A percentile compares a stretch with the other conserved stretches of the same genome.
These are phyloP conservation scores for Articulospora tetracladia DNA, from an alignment of 495 filamentous ascomycete genomes.

Conservation along the genomic window DNA sequence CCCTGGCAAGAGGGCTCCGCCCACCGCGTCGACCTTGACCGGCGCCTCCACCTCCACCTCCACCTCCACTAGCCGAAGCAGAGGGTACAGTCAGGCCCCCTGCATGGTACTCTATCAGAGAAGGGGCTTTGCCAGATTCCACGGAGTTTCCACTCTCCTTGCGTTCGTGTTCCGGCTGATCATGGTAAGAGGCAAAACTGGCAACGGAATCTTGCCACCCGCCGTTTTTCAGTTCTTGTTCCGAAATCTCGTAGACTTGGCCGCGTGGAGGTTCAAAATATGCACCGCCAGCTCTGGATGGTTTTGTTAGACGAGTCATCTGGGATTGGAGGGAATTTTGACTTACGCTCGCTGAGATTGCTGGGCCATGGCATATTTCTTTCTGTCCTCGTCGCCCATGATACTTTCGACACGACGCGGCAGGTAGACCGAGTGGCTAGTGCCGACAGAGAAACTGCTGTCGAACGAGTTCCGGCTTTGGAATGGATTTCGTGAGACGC, in stretches of 20 bases:
- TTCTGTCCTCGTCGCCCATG: slow-evolving; percentile 73
- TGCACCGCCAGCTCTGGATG: slow-evolving; percentile 37
- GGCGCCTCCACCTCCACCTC: slow-evolving; percentile 12
- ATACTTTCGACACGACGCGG: slow-evolving; percentile 79
- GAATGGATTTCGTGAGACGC: slow-evolving; percentile 40
- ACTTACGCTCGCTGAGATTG: slow-evolving; percentile 45
- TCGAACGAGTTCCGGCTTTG: slow-evolving; percentile 68
- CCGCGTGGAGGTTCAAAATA: slow-evolving; percentile 45
- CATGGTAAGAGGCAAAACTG: slow-evolving; percentile 22
- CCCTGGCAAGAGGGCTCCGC: slow-evolving; percentile 16
- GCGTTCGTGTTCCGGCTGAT: slow-evolving; percentile 10
- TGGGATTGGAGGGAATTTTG: neutral
- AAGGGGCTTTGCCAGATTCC: neutral
- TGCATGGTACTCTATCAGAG: neutral
- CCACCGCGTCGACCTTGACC: slow-evolving; percentile 13
- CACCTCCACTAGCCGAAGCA: neutral
- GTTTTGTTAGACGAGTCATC: neutral
- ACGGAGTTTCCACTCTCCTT: slow-evolving; percentile 10
- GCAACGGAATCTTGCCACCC: slow-evolving; percentile 43
- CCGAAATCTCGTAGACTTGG: slow-evolving; percentile 49
- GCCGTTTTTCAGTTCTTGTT: slow-evolving; percentile 41
- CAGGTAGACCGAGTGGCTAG: slow-evolving; percentile 63
- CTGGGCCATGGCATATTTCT: slow-evolving; percentile 66
- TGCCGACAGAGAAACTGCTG: slow-evolving; percentile 58
- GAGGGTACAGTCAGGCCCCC: neutral